These are phyloP conservation scores for Torulaspora indica DNA, from an alignment of 805 yeast species.

Conservation along the genomic window DNA sequence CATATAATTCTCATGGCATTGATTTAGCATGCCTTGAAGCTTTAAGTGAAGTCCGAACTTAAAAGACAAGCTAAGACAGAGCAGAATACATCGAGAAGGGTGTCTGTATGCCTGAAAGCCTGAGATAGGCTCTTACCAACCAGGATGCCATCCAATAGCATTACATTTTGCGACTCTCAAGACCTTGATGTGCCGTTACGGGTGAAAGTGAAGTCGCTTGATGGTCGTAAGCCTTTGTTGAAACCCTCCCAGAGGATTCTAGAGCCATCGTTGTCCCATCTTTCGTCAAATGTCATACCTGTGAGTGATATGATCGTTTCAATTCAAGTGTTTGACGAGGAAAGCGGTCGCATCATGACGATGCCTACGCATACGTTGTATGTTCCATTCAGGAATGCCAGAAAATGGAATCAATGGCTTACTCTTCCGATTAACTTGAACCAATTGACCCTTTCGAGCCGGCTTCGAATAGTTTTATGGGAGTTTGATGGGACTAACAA, in stretches of 20 bases:
- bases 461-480: conserved; percentile 58
- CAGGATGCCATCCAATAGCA: conserved; percentile 34
- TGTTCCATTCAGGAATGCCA: conserved; percentile 42
- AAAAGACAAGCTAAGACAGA: neutral
- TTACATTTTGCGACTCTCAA: conserved; percentile 53
- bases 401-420: conserved; percentile 69
- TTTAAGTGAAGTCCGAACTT: neutral
- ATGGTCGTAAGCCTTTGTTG: conserved; percentile 41
- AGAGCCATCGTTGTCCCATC: conserved; percentile 43
- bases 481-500: conserved; percentile 57
- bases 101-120: neutral
- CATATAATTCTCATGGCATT: conserved; percentile 3
- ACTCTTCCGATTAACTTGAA: conserved; percentile 65
- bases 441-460: conserved; percentile 63
- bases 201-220: conserved; percentile 45
- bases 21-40: neutral
- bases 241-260: conserved; percentile 45
- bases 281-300: conserved; percentile 38
- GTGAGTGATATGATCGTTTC: conserved; percentile 42
- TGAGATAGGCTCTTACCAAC: neutral
- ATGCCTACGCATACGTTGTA: conserved; percentile 48
- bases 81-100: neutral
- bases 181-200: conserved; percentile 49
- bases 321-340: conserved; percentile 40
- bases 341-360: conserved; percentile 45